Base-by-base conservation (phyloP, 2,329 filamentous ascomycete species). In the Aspergillus carbonarius region DNA sequence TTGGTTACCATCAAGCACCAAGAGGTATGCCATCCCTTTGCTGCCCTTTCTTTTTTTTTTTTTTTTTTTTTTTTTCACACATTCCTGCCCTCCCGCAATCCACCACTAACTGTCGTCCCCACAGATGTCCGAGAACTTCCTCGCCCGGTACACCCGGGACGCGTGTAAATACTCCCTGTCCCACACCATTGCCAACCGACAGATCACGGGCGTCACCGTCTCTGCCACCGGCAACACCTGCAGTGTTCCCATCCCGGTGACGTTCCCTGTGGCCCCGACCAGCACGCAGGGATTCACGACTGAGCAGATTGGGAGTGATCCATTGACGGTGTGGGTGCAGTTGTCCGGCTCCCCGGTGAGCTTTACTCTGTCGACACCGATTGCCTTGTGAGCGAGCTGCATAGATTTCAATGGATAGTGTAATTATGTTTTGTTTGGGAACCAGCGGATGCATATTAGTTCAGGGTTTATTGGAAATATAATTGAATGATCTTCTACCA, bases 1-100 rank as follows among this genome's bases (percentile, higher is more conserved):
- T 69, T 86, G 23, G 75, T 81, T 17, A 82, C 82, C 1, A 71
- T 82, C 59, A 86, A 83, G 60, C 84, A 86, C 57, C 80, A 85
- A 60, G 81, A 86, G 67, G 74, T 82, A 67, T 49, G 65, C 61
- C 6, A 30, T 46, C 9, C 34, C 18, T 4, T 27, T 17, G 10
- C 25, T 23, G 23, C 23, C 23, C 23, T 5, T 23, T 5, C 5
- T 23, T 23, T 23, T n/a, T n/a, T n/a, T n/a, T n/a, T n/a, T n/a
- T n/a, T n/a, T n/a, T n/a, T n/a, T n/a, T n/a, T n/a, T n/a, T n/a
- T n/a, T n/a, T n/a, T n/a, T n/a, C n/a, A n/a, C 23, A 23, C 23
- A 23, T 23, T 23, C 23, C 23, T n/a, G 5, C 23, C 23, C 23
- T 23, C 23, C 23, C 23, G 5, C 23, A 23, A 44, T 1, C 46